Conservation (phyloP, 1,284 basidiomycete genomes). For the Ustilago hordei region DNA sequence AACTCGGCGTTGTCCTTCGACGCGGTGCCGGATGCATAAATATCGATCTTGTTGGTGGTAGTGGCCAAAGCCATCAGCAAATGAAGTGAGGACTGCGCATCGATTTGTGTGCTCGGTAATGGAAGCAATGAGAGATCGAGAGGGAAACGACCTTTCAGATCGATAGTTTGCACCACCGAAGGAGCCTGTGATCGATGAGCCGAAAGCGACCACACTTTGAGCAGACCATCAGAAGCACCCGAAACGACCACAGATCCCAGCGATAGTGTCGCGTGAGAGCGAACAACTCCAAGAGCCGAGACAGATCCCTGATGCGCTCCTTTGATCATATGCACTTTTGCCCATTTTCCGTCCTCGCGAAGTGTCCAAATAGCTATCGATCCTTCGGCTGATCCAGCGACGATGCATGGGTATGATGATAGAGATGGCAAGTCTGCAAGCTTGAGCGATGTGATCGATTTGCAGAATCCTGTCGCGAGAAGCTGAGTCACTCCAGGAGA, state of each 20-base stretch:
- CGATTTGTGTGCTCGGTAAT: conserved; percentile 28
- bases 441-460: conserved; percentile 54
- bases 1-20: not conserved
- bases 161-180: conserved; percentile 45
- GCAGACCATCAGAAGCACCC: conserved; percentile 56
- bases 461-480: conserved; percentile 43
- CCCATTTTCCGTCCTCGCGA: conserved; percentile 14
- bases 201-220: conserved; percentile 53
- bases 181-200: conserved; percentile 10
- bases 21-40: conserved; percentile 41
- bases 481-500: conserved; percentile 39
- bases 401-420: conserved; percentile 22
- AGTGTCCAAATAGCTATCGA: conserved; percentile 43
- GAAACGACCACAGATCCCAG: conserved; percentile 42
- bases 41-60: conserved; percentile 59
- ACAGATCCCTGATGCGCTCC: conserved; percentile 50
- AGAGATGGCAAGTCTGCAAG: conserved; percentile 16
- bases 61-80: conserved; percentile 59
- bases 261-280: conserved; percentile 11
- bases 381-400: conserved; percentile 54
- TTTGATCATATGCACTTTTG: conserved; percentile 12
- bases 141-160: conserved; percentile 56
- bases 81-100: not conserved
- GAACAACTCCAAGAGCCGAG: conserved; percentile 56
- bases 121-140: conserved; percentile 58